Percentiles rank a stretch among this genome's conserved stretches.
phyloP scores from a whole-genome alignment of 2,329 filamentous ascomycete species.

The Helicocarpus griseus region DNA sequence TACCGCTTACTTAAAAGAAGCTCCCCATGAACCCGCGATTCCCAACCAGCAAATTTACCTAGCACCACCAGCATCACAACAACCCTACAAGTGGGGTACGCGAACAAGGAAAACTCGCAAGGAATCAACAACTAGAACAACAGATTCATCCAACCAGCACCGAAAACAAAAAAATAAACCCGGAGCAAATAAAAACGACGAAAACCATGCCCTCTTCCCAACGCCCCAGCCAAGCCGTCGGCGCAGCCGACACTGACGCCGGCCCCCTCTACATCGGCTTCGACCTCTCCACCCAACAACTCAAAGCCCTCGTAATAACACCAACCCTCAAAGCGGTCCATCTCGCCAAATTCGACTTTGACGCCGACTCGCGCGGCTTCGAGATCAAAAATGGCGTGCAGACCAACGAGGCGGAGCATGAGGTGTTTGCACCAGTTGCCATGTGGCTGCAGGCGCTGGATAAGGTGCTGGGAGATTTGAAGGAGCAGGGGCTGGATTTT shows the following conservation, averaged over 20 bases:
- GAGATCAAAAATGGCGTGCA: constrained; percentile 79
- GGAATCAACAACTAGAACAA: too few relatives aligned
- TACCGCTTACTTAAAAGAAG: too few relatives aligned
- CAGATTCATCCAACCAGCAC: too few relatives aligned
- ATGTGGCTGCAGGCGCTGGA: constrained; percentile 94
- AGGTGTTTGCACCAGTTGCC: constrained; percentile 86
- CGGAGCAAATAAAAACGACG: too few relatives aligned
- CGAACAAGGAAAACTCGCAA: too few relatives aligned
- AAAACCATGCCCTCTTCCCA: background rate
- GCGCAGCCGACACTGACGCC: too few relatives aligned
- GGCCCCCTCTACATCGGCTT: constrained; percentile 77
- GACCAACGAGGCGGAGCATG: constrained; percentile 68
- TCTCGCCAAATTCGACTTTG: constrained; percentile 90
- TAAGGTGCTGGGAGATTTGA: constrained; percentile 66
- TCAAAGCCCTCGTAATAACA: constrained; percentile 85
- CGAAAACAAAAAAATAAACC: too few relatives aligned
- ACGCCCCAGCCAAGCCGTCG: too few relatives aligned
- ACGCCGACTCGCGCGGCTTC: constrained; percentile 70
- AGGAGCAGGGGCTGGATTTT: constrained; percentile 61
- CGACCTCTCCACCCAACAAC: constrained; percentile 91
- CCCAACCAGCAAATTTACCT: too few relatives aligned
- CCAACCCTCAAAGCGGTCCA: constrained; percentile 71
- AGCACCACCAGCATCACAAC: too few relatives aligned
- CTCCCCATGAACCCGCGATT: too few relatives aligned
- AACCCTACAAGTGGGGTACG: too few relatives aligned